Evolutionary conservation across 495 filamentous ascomycete species (phyloP), one percentile per base, ranked within the genome.

Genomic region (Neurospora intermedia): DNA sequence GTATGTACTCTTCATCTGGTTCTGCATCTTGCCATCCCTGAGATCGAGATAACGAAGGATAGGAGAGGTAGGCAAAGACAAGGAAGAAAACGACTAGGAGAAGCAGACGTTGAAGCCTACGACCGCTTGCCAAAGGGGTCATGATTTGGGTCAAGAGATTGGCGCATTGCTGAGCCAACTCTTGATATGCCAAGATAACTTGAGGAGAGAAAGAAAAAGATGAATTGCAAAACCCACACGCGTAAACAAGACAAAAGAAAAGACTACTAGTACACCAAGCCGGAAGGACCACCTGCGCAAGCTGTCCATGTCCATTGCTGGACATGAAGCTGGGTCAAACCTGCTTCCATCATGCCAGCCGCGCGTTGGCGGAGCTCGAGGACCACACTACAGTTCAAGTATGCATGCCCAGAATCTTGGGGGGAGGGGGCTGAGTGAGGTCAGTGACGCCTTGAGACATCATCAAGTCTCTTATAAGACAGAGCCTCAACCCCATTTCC

Each of bases 31-130:
- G 54, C 54, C 54, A 62, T 16, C 23, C 54, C 23, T 8, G 54
- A 31, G 54, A 62, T 18, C 35, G 46, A 27, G 40, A 70, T n/a
- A 74, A 27, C 1, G 48, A 59, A 2, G n/a, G 46, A 31, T 43
- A 71, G 3, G 69, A 62, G 6, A 78, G 23, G 45, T 77, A 82
- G 70, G 69, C 75, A 20, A 70, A n/a, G n/a, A 71, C n/a, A 6
- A 80, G 41, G 27, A 71, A 76, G 7, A 76, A 20, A n/a, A 77
- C 69, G 10, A 75, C 71, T 43, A 80, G 39, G 2, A 78, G 31
- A 16, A 72, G 40, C 1, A 82, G 73, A 31, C 80, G 79, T 42
- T 74, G 69, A 70, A 80, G 66, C 71, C 72, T 76, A 70, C 77
- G 77, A 41, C 62, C 74, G 72, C 48, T 70, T 35, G 72, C 66